A percentile compares a stretch with the other conserved stretches of the same genome.
Conservation (phyloP, 2,329 filamentous ascomycete species). For the Plenodomus tracheiphilus region DNA sequence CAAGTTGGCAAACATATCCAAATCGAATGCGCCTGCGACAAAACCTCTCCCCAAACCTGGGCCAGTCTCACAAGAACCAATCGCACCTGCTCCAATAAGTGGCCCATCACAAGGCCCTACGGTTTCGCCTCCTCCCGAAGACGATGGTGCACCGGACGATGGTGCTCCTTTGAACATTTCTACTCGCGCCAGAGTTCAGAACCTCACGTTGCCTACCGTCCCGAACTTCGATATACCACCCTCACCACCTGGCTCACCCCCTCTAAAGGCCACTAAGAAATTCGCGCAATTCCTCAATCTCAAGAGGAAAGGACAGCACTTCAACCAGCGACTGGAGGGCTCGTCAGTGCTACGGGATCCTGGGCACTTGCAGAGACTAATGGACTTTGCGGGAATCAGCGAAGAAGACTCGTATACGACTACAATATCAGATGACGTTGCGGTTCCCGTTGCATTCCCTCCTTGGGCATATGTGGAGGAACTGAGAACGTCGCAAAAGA, state of each 20-base stretch:
- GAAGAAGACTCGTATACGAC: constrained; percentile 67
- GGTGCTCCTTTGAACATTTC: constrained; percentile 67
- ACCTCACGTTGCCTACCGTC: constrained; percentile 72
- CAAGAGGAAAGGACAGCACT: constrained; percentile 77
- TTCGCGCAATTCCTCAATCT: constrained; percentile 74
- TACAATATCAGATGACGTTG: constrained; percentile 50
- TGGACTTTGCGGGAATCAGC: constrained; percentile 66
- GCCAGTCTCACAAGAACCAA: constrained; percentile 9
- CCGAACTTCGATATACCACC: constrained; percentile 75
- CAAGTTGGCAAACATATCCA: constrained; percentile 31
- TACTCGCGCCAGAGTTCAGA: constrained; percentile 65
- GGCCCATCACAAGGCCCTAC: constrained; percentile 36
- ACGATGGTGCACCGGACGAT: constrained; percentile 16
- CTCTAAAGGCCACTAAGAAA: constrained; percentile 60
- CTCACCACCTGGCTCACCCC: constrained; percentile 65
- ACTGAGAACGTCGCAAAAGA: constrained; percentile 47
- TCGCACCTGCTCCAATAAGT: constrained; percentile 17
- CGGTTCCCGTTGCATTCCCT: constrained; percentile 46
- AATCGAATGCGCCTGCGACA: constrained; percentile 17
- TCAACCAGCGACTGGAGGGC: constrained; percentile 72
- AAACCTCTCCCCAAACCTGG: constrained; percentile 9
- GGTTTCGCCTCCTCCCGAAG: constrained; percentile 21
- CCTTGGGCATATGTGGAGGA: constrained; percentile 50
- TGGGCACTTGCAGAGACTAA: constrained; percentile 70
- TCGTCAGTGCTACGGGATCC: constrained; percentile 73